Evolutionary conservation across 1,139 yeast genomes (phyloP).

Genomic region (Petasospora rhodanensis): DNA sequence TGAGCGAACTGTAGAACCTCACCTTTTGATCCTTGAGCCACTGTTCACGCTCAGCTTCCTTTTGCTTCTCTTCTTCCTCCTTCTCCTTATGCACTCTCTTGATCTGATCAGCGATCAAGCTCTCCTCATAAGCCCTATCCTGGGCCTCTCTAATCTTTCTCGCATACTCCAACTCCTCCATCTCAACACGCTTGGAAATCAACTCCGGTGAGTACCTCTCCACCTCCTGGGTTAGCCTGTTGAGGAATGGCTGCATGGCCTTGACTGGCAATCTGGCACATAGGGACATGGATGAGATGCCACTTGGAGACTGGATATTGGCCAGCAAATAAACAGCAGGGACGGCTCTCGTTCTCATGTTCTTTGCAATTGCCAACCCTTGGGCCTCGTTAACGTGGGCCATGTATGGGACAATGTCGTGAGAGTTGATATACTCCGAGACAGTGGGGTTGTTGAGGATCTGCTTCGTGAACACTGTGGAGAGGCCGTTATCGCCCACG

Average conservation of each 20-base stretch:
- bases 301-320: slow-evolving; percentile 31
- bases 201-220: slow-evolving; percentile 33
- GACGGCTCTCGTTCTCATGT: slow-evolving; percentile 25
- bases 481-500: slow-evolving; percentile 25
- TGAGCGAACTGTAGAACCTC: slow-evolving; percentile 12
- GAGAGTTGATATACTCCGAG: slow-evolving; percentile 22
- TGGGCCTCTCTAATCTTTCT: slow-evolving; percentile 34
- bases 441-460: slow-evolving; percentile 27
- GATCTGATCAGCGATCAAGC: slow-evolving; percentile 31
- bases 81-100: slow-evolving; percentile 24
- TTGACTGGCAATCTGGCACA: slow-evolving; percentile 27
- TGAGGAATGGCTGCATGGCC: slow-evolving; percentile 26
- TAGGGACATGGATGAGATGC: slow-evolving; percentile 30
- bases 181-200: slow-evolving; percentile 31
- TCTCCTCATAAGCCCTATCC: slow-evolving; percentile 35
- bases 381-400: slow-evolving; percentile 31
- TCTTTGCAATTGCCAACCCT: slow-evolving; percentile 30
- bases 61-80: slow-evolving; percentile 13
- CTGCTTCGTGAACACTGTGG: slow-evolving; percentile 24
- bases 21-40: slow-evolving; percentile 18
- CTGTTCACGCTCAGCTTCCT: slow-evolving; percentile 7
- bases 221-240: slow-evolving; percentile 25
- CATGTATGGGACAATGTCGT: slow-evolving; percentile 28
- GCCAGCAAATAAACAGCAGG: slow-evolving; percentile 34
- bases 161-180: slow-evolving; percentile 31